Conservation (phyloP, 2,329 filamentous ascomycete species). For the Rhinocladiella similis region DNA sequence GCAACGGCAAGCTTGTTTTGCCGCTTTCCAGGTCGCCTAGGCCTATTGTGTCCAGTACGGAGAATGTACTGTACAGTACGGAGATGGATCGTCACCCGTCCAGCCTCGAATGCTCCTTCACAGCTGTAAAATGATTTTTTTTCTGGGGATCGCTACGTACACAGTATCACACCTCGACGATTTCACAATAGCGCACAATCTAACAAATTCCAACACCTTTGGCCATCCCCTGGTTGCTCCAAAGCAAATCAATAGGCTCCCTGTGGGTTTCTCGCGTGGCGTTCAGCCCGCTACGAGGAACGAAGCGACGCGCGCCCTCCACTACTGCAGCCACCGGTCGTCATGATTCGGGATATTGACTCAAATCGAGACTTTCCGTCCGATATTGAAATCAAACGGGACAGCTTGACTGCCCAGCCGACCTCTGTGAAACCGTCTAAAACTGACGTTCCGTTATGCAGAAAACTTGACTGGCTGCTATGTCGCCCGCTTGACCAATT, state of each 20-base stretch:
- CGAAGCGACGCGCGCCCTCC: not conserved
- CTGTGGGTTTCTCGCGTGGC: not conserved
- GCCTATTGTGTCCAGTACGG: not conserved
- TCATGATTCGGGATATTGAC: not conserved
- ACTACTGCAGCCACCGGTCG: not conserved
- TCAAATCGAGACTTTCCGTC: not conserved
- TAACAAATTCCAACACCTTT: too few species aligned
- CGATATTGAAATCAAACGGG: not conserved
- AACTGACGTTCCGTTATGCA: not conserved
- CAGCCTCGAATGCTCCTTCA: not conserved
- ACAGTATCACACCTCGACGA: not conserved
- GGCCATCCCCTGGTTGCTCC: too few species aligned
- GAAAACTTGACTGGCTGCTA: not conserved
- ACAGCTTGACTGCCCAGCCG: not conserved
- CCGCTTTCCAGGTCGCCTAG: not conserved
- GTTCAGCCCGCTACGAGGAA: not conserved
- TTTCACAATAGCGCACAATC: too few species aligned
- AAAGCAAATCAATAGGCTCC: not conserved
- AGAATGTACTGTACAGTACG: not conserved
- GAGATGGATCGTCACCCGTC: not conserved
- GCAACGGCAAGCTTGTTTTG: conserved; percentile 9
- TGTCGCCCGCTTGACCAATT: not conserved
- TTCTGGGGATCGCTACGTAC: too few species aligned
- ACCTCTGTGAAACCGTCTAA: not conserved
- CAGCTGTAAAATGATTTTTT: not conserved